Conservation (phyloP, 257 asterid species). For the Thymus quinquecostatus region DNA sequence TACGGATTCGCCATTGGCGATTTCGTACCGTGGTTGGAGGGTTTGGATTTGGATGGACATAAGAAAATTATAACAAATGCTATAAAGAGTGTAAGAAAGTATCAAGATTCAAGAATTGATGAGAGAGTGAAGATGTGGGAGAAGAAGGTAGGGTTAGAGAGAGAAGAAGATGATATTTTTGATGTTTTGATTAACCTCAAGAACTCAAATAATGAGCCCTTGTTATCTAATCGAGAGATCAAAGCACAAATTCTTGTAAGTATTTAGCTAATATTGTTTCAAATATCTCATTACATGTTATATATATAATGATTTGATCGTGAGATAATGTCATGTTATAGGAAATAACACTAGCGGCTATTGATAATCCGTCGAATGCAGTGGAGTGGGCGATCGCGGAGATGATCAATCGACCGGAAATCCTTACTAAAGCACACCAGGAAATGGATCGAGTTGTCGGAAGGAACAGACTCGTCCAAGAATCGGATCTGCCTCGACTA, state of each 20-base stretch:
- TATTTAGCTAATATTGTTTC: background rate
- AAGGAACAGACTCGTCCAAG: constrained; percentile 34
- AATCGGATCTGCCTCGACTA: constrained; percentile 38
- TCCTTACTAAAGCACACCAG: constrained; percentile 13
- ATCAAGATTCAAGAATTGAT: constrained; percentile 32
- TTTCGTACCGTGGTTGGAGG: constrained; percentile 33
- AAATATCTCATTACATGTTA: no score
- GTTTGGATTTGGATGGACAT: constrained; percentile 43
- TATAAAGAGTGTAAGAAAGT: constrained; percentile 8
- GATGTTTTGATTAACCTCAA: constrained; percentile 40
- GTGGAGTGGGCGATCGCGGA: constrained; percentile 40
- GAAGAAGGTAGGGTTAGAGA: constrained; percentile 19
- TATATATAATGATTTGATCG: no score
- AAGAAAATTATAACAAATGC: constrained; percentile 20
- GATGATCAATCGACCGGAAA: constrained; percentile 37
- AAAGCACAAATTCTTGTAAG: constrained; percentile 39
- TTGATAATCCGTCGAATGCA: constrained; percentile 43
- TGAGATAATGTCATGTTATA: background rate
- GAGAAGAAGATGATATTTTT: constrained; percentile 32
- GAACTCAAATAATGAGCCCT: constrained; percentile 8
- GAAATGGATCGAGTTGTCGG: constrained; percentile 36
- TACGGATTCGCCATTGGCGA: constrained; percentile 33
- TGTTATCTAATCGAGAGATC: constrained; percentile 35
- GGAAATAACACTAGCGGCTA: constrained; percentile 37
- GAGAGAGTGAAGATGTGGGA: constrained; percentile 39